A percentile compares a stretch with the other conserved stretches of the same genome.
Conservation (phyloP, 2,329 filamentous ascomycete genomes). For the Apiospora sp. region DNA sequence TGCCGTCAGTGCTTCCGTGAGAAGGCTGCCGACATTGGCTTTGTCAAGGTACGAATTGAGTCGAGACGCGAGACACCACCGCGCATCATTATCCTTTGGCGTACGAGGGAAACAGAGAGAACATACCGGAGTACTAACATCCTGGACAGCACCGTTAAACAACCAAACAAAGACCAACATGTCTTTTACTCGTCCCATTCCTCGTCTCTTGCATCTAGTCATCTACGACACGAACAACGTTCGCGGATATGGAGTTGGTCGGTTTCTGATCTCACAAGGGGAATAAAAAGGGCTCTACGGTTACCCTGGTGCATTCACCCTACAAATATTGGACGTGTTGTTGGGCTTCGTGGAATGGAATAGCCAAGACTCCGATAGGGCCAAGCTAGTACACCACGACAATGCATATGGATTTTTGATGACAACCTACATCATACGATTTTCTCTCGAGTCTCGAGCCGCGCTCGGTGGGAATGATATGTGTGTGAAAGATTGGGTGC, state of each 20-base stretch:
- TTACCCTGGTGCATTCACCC: constrained; percentile 21
- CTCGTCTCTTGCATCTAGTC: constrained; percentile 29
- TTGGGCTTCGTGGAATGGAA: constrained; percentile 31
- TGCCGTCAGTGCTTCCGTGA: constrained; percentile 83
- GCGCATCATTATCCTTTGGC: not conserved
- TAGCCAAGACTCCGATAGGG: constrained; percentile 31
- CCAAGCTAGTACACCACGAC: constrained; percentile 37
- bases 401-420: constrained; percentile 39
- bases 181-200: constrained; percentile 32
- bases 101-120: not conserved
- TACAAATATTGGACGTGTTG: constrained; percentile 17
- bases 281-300: constrained; percentile 29
- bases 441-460: constrained; percentile 17
- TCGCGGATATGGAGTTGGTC: constrained; percentile 39
- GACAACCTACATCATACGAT: constrained; percentile 25
- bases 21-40: constrained; percentile 76
- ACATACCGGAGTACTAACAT: constrained; percentile 1
- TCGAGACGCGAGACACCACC: constrained; percentile 6
- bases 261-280: constrained; percentile 38
- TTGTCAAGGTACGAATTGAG: constrained; percentile 66
- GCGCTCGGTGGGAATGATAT: constrained; percentile 1
- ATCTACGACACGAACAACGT: constrained; percentile 36
- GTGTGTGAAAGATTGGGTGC: not conserved
- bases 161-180: constrained; percentile 28
- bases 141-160: constrained; percentile 37